These are phyloP conservation scores for Crithidia thermophila DNA, from an alignment of 208 protist genomes.

Conservation along the genomic window DNA sequence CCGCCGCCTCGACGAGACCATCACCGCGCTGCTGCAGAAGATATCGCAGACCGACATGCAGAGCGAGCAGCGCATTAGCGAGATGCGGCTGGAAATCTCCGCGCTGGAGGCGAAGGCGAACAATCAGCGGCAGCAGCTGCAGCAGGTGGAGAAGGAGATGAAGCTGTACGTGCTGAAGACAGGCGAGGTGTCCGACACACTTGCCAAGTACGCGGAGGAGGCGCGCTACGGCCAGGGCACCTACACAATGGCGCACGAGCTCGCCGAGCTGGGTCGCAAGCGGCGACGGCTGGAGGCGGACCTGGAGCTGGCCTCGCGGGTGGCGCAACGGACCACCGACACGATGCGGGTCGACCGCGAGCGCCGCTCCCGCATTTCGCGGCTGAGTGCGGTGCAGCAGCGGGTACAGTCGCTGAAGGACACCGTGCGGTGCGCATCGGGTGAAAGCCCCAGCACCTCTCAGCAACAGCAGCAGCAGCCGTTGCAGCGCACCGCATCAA, in stretches of 20 bases:
- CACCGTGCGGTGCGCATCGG: constrained; percentile 25
- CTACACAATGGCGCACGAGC: constrained; percentile 42
- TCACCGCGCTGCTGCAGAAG: constrained; percentile 51
- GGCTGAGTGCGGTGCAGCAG: constrained; percentile 67
- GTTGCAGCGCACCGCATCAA: constrained; percentile 7
- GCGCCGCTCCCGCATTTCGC: constrained; percentile 65
- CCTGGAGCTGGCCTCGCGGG: constrained; percentile 59
- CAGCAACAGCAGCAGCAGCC: constrained; percentile 8
- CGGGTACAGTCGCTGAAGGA: constrained; percentile 61
- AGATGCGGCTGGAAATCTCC: constrained; percentile 77
- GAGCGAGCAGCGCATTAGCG: constrained; percentile 60
- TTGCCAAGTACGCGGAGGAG: constrained; percentile 63
- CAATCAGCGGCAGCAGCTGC: constrained; percentile 58
- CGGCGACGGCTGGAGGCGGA: constrained; percentile 62
- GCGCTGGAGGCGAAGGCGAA: constrained; percentile 57
- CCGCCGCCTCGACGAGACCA: constrained; percentile 60
- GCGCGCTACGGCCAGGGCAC: constrained; percentile 42
- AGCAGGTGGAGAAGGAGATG: constrained; percentile 62
- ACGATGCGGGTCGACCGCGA: constrained; percentile 57
- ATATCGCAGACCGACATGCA: constrained; percentile 61
- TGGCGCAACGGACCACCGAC: constrained; percentile 64
- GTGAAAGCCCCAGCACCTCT: constrained; percentile 1
- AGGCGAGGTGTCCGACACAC: constrained; percentile 46
- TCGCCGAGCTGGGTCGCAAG: constrained; percentile 51
- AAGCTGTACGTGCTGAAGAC: constrained; percentile 53